Conservation (phyloP, 345 rosid genomes). For the Durio zibethinus region DNA sequence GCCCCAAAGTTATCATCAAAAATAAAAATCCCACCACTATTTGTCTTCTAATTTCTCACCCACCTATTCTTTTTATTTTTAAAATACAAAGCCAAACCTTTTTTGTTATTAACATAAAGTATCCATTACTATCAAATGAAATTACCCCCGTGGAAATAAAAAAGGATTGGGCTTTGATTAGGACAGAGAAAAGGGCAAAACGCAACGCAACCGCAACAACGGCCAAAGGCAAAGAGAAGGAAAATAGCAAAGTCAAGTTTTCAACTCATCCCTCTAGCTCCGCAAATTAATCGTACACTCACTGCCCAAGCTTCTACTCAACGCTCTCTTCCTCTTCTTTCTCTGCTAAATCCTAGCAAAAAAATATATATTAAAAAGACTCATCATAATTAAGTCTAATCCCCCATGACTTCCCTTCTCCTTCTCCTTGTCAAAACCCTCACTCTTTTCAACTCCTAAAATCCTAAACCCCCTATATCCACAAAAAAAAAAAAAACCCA, state of each 20-base stretch:
- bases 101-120: no score
- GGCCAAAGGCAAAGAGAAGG: background rate
- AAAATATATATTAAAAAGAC: background rate
- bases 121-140: no score
- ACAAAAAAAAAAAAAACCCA: background rate
- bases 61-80: no score
- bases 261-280: slow-evolving; percentile 14
- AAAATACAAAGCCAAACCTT: background rate
- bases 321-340: slow-evolving; percentile 24
- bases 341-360: background rate
- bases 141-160: no score
- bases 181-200: background rate
- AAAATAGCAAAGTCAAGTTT: slow-evolving; percentile 10
- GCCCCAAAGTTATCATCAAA: background rate
- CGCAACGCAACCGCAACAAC: background rate
- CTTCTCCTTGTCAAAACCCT: background rate
- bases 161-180: background rate
- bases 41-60: no score
- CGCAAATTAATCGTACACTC: slow-evolving; percentile 21
- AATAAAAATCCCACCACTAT: no score
- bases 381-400: background rate
- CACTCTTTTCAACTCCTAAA: slow-evolving; percentile 14
- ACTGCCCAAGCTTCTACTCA: slow-evolving; percentile 26
- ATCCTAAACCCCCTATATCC: background rate
- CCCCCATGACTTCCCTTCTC: slow-evolving; percentile 10